Conservation (phyloP, 306 rosid genomes). For the Crotalaria pallida region DNA sequence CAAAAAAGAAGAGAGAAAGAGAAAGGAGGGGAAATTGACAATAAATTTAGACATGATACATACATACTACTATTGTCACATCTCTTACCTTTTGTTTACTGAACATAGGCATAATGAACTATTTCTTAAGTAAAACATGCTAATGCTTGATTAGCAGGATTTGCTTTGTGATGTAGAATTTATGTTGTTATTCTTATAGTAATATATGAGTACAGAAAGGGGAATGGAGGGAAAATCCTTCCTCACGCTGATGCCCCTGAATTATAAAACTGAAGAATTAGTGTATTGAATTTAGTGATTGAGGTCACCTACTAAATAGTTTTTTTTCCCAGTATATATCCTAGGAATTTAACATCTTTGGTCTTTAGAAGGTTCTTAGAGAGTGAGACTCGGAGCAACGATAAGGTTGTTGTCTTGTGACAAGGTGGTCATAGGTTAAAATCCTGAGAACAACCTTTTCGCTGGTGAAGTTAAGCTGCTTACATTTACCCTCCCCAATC, state of each 20-base stretch:
- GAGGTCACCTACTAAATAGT: not conserved
- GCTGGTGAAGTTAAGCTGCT: no score
- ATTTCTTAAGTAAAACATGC: not conserved
- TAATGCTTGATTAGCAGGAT: constrained; percentile 3
- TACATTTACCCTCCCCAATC: no score
- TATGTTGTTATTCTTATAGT: not conserved
- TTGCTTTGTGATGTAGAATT: not conserved
- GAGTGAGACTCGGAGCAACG: no score
- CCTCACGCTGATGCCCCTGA: not conserved
- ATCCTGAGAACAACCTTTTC: no score
- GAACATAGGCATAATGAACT: not conserved
- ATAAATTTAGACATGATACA: not conserved
- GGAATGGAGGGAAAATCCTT: not conserved
- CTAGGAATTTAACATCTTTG: not conserved
- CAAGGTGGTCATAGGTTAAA: no score
- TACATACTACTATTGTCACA: not conserved
- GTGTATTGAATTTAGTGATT: not conserved
- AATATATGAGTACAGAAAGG: not conserved
- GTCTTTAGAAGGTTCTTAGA: no score
- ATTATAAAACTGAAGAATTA: not conserved
- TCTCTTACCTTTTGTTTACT: not conserved
- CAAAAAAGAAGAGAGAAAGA: not conserved
- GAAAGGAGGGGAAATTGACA: not conserved
- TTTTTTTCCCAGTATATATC: not conserved
- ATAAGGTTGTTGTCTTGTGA: no score